A percentile compares a stretch with the other conserved stretches of the same genome.
phyloP scores from a whole-genome alignment of 805 yeast genomes.

The Vanderwaltozyma yarrowii region DNA sequence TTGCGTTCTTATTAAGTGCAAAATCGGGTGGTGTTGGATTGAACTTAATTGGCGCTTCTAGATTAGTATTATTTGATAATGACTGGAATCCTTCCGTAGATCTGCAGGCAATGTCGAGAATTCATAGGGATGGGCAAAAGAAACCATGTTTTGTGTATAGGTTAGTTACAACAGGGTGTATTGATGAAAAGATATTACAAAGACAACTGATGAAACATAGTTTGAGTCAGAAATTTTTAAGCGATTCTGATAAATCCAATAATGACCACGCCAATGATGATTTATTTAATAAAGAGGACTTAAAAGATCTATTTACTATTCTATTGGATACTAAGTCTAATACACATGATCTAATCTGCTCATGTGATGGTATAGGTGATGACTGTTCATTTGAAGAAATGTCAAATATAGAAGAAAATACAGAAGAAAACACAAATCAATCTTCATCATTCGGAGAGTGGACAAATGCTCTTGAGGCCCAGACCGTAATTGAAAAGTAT shows the following conservation, averaged over 20 bases:
- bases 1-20: constrained; percentile 72
- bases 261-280: constrained; percentile 41
- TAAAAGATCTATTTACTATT: constrained; percentile 66
- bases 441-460: constrained; percentile 32
- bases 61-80: constrained; percentile 77
- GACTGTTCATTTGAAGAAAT: constrained; percentile 10
- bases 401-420: neutral
- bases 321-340: constrained; percentile 41
- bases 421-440: neutral
- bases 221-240: constrained; percentile 63
- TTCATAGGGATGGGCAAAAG: constrained; percentile 88
- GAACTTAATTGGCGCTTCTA: constrained; percentile 80
- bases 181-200: constrained; percentile 90
- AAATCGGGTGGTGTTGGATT: constrained; percentile 93
- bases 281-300: constrained; percentile 56
- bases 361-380: constrained; percentile 49
- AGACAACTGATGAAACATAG: constrained; percentile 79
- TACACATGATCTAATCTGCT: constrained; percentile 72
- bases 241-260: constrained; percentile 18
- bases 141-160: constrained; percentile 73
- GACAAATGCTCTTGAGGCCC: constrained; percentile 46
- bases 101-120: constrained; percentile 89
- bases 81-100: constrained; percentile 97
- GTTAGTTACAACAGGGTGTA: constrained; percentile 75
- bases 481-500: constrained; percentile 15